Conservation (phyloP, 2,329 filamentous ascomycete genomes). For the Pestalotiopsis fici region DNA sequence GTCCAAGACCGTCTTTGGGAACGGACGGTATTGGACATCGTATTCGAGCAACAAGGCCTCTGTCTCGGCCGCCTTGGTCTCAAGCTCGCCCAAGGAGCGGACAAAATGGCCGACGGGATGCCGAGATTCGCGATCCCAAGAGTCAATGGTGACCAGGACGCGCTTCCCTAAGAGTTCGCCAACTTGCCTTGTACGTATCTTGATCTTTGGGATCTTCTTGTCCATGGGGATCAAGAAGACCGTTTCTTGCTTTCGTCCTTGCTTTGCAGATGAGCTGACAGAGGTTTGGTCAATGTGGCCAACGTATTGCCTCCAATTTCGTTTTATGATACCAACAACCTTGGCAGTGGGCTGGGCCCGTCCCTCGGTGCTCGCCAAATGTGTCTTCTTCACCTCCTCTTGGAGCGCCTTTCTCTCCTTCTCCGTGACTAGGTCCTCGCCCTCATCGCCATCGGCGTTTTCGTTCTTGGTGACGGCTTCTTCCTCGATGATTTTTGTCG, state of each 20-base stretch:
- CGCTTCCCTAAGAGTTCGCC: conserved; percentile 88
- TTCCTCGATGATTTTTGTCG: conserved; percentile 94
- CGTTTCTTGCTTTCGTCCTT: conserved; percentile 83
- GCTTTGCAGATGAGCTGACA: conserved; percentile 69
- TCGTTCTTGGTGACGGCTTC: conserved; percentile 90
- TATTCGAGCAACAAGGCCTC: conserved; percentile 93
- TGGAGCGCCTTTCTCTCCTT: conserved; percentile 84
- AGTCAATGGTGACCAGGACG: conserved; percentile 89
- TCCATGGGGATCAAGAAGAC: conserved; percentile 98
- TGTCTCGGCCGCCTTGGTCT: conserved; percentile 97
- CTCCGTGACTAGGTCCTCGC: conserved; percentile 78
- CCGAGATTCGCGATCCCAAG: conserved; percentile 90
- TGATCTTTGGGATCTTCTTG: conserved; percentile 95
- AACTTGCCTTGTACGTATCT: conserved; percentile 87
- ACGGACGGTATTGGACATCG: conserved; percentile 96
- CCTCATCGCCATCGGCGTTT: conserved; percentile 82
- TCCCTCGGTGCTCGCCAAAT: conserved; percentile 74
- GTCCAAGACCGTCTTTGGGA: conserved; percentile 92
- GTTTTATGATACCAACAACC: conserved; percentile 89
- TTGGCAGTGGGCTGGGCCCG: conserved; percentile 86
- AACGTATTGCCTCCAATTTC: conserved; percentile 98
- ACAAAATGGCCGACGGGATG: conserved; percentile 95
- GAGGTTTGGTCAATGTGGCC: conserved; percentile 91
- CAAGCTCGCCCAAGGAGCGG: conserved; percentile 86
- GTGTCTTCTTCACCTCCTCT: conserved; percentile 85